Evolutionary conservation across 306 rosid species (phyloP), one percentile per base, ranked within the genome.

Genomic region (Fagus sylvatica): DNA sequence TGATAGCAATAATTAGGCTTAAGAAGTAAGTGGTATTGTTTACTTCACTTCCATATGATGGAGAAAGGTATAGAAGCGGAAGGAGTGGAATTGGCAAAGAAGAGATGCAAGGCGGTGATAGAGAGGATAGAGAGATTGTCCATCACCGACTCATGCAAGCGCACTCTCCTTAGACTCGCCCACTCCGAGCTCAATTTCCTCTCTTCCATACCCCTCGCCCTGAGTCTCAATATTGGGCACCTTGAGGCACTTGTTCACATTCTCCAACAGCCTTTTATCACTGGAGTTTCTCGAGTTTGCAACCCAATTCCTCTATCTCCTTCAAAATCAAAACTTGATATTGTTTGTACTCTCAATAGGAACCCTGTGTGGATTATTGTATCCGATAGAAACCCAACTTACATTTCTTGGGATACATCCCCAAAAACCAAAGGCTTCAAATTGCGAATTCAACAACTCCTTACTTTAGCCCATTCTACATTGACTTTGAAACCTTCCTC

Each of bases 341-440:
- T 94, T 28, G 91, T 87, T 48, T 90, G 97, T 79, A 85, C 85
- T 74, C 81, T 94, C 76, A 84, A 87, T 13, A 70, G 85, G 79
- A 87, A 87, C 65, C 98, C 98, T 0, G 97, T 89, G 57, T 94
- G 98, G 98, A 89, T 94, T 77, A 84, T 94, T 83, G 96, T 90
- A 13, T 94, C 98, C 2, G 91, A 94, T 69, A 85, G 97, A 78
- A 94, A 90, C 46, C 91, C 97, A n/a, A 87, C 76, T 69, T 88
- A 90, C 80, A 74, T 94, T 67, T 81, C 91, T 30, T 92, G 97
- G 97, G 48, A 75, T 30, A 36, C 66, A 54, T 78, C 82, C 33
- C 87, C 69, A 42, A 85, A 85, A 77, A 86, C 76, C 57, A 92
- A 89, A 79, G 95, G 92, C 75, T 89, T 94, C 40, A 86, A 86